Base-by-base conservation (phyloP, 2,329 filamentous ascomycete species). In the Chaetomium sp. region DNA sequence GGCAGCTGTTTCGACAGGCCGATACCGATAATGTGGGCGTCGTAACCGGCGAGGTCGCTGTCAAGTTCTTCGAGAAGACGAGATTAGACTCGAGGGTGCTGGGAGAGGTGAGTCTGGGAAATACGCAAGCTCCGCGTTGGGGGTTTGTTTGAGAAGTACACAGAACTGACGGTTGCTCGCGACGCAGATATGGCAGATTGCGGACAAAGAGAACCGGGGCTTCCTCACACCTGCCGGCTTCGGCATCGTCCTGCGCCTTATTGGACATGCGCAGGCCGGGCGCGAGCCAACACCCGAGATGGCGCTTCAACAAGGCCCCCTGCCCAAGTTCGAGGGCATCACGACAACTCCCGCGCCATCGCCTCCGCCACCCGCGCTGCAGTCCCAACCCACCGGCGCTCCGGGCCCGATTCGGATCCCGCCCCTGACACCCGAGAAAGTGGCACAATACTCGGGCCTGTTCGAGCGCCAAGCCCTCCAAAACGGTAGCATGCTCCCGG, bases 1-100 rank as follows among this genome's bases (percentile, higher is more conserved):
- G 90, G 72, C 92, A 95, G 78, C 88, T 99, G 68, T 97, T 99
- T 80, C 88, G 91, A 77, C 90, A 93, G 73, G 95, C 95, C 70
- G 95, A 99, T 78, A 90, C 90, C 65, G 95, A 97, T 72, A 90
- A 87, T 75, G 89, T 97, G 64, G 93, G 93, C 63, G 93, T 98
- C 69, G 92, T 99, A 38, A 97, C 95, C 21, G 95, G 95, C 78
- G 95, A 99, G 78, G 86, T 96, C 67, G 95, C 95, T 65, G 93
- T 99, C 77, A 92, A 93, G 76, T 98, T 99, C 82, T 99, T 99
- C 75, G 93, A 98, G 79, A 95, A 95, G 83, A 98, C 95, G 54
- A 89, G 91, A 71, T 83, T 99, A 57, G 88, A 94, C 67, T 92
- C 93, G 61, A 88, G 91, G 67, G 84, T 95, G 57, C 84, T 99